phyloP scores from a whole-genome alignment of 768 basidiomycete genomes.

The Chlorophyllum brunneum region DNA sequence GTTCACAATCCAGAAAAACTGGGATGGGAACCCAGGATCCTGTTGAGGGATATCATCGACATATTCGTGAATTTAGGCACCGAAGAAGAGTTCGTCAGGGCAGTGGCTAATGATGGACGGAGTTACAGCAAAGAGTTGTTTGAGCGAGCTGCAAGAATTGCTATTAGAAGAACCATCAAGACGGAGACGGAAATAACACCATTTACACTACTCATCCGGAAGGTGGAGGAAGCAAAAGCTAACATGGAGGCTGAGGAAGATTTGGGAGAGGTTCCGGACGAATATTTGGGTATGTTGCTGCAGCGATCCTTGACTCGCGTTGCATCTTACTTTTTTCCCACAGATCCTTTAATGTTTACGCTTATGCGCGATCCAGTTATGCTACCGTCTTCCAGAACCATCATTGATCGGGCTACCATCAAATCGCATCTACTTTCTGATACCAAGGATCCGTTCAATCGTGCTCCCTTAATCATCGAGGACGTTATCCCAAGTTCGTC shows the following conservation, averaged over 20 bases:
- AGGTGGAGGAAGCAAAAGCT: constrained; percentile 82
- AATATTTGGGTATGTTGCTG: constrained; percentile 73
- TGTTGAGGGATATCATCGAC: constrained; percentile 84
- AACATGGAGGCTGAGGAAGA: constrained; percentile 86
- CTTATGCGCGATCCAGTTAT: constrained; percentile 95
- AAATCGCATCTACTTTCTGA: constrained; percentile 93
- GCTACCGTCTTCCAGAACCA: constrained; percentile 74
- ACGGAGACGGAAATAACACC: constrained; percentile 70
- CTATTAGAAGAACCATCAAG: constrained; percentile 62
- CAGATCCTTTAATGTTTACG: constrained; percentile 87
- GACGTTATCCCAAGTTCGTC: constrained; percentile 73
- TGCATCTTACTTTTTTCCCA: background rate
- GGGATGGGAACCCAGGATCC: constrained; percentile 77
- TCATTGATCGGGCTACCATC: constrained; percentile 89
- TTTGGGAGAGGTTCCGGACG: constrained; percentile 90
- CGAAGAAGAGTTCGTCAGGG: constrained; percentile 72
- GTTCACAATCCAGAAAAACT: constrained; percentile 87
- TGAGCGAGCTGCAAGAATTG: constrained; percentile 68
- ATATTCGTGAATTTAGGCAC: constrained; percentile 88
- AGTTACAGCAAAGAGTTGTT: constrained; percentile 87
- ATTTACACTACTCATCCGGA: constrained; percentile 65
- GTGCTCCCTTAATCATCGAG: constrained; percentile 72
- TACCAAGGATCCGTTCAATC: constrained; percentile 93
- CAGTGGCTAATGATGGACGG: constrained; percentile 91
- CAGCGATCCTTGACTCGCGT: constrained; percentile 2